phyloP scores from a whole-genome alignment of 2,329 filamentous ascomycete species.

The Parastagonospora avenae region DNA sequence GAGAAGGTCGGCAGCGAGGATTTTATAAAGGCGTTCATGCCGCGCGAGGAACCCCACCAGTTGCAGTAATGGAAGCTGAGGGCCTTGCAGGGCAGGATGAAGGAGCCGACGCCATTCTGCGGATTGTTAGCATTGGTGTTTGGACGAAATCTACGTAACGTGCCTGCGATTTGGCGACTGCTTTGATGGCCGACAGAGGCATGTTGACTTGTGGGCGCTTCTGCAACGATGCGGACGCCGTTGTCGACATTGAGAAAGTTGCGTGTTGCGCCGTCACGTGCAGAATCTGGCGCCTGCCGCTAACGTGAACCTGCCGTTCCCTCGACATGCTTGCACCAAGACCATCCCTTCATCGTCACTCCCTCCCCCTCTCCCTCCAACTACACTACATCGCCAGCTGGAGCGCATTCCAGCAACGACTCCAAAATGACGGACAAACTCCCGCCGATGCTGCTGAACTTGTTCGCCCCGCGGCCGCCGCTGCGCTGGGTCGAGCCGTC shows the following conservation, averaged over 20 bases:
- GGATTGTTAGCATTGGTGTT: constrained; percentile 11
- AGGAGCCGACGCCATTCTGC: constrained; percentile 95
- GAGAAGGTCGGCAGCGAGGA: constrained; percentile 78
- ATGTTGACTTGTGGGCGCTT: constrained; percentile 42
- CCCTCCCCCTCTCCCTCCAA: constrained; percentile 17
- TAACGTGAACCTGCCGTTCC: constrained; percentile 29
- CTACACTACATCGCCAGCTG: constrained; percentile 39
- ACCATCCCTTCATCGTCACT: constrained; percentile 23
- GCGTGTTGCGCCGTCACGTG: constrained; percentile 35
- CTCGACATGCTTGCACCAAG: constrained; percentile 11
- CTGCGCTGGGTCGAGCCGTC: constrained; percentile 84
- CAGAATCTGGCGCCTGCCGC: constrained; percentile 17
- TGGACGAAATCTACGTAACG: background rate
- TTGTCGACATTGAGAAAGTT: constrained; percentile 14
- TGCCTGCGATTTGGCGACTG: constrained; percentile 63
- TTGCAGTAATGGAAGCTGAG: constrained; percentile 98
- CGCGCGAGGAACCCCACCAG: constrained; percentile 88
- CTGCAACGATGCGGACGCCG: constrained; percentile 5
- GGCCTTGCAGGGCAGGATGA: constrained; percentile 95
- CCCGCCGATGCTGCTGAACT: constrained; percentile 86
- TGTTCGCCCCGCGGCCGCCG: constrained; percentile 93
- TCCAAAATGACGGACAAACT: constrained; percentile 90
- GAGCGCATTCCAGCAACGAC: constrained; percentile 42
- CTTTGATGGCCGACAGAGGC: constrained; percentile 57
- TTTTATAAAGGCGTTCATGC: constrained; percentile 92